phyloP scores from a whole-genome alignment of 768 basidiomycete genomes.

The Mycena venus region DNA sequence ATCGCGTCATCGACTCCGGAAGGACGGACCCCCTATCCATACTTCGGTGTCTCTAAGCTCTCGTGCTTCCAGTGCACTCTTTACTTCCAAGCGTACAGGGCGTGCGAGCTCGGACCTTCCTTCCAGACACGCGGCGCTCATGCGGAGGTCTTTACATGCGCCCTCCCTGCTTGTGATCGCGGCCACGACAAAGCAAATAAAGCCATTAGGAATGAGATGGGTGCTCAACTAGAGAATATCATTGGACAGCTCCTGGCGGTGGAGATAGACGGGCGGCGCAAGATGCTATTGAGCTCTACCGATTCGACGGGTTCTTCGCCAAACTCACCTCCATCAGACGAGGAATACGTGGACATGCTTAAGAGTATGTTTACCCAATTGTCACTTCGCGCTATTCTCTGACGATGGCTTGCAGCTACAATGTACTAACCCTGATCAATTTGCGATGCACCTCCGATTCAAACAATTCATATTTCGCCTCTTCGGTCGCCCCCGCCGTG shows the following conservation, averaged over 20 bases:
- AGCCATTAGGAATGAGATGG: conserved; percentile 17
- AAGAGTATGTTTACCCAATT: conserved; percentile 7
- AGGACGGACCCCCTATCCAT: conserved; percentile 13
- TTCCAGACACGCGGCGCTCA: conserved; percentile 21
- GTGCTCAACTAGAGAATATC: conserved; percentile 5
- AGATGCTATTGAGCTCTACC: background rate
- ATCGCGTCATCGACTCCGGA: conserved; percentile 6
- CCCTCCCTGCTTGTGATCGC: background rate
- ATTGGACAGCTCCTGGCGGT: conserved; percentile 15
- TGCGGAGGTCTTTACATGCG: conserved; percentile 8
- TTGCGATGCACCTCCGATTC: too few species aligned
- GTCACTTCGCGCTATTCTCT: background rate
- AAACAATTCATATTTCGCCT: too few species aligned
- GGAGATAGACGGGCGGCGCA: background rate
- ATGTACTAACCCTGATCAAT: background rate
- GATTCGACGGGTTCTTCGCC: conserved; percentile 14
- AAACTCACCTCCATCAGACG: conserved; percentile 15
- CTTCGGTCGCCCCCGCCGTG: too few species aligned
- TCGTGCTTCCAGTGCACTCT: conserved; percentile 24
- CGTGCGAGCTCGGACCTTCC: conserved; percentile 15
- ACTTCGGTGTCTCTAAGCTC: conserved; percentile 18
- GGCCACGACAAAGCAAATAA: conserved; percentile 3
- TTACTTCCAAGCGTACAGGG: conserved; percentile 22
- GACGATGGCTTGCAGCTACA: conserved; percentile 8
- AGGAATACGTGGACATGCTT: conserved; percentile 9